phyloP scores from a whole-genome alignment of 768 basidiomycete species.

The Melanogaster broomeanus region DNA sequence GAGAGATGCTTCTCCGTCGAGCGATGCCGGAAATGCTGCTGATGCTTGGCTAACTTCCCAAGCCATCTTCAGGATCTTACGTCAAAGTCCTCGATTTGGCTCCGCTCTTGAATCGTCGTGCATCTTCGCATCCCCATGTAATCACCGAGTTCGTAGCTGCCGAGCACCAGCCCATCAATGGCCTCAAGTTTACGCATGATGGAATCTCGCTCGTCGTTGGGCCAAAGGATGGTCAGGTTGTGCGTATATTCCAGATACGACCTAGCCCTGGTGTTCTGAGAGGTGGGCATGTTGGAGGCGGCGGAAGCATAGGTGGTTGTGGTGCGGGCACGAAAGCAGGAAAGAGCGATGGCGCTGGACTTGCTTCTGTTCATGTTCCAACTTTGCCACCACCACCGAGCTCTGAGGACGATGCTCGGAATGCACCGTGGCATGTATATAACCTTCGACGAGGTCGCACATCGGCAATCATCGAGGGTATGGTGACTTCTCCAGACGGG shows the following conservation, averaged over 20 bases:
- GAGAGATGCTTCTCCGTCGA: slow-evolving; percentile 11
- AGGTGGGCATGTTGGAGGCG: slow-evolving; percentile 1
- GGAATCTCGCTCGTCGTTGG: slow-evolving; percentile 53
- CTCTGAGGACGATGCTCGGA: slow-evolving; percentile 22
- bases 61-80: slow-evolving; percentile 39
- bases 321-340: slow-evolving; percentile 1
- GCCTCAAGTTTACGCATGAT: slow-evolving; percentile 52
- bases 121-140: slow-evolving; percentile 28
- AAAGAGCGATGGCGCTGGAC: slow-evolving; percentile 5
- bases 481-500: slow-evolving; percentile 49
- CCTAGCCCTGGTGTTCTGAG: slow-evolving; percentile 24
- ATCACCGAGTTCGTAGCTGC: slow-evolving; percentile 53
- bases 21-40: slow-evolving; percentile 12
- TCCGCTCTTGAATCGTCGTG: slow-evolving; percentile 27
- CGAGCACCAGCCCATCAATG: slow-evolving; percentile 47
- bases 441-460: slow-evolving; percentile 72
- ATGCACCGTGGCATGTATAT: slow-evolving; percentile 58
- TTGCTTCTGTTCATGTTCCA: not conserved
- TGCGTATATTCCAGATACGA: slow-evolving; percentile 49
- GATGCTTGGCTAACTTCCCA: slow-evolving; percentile 4
- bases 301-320: not conserved
- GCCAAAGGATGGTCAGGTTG: slow-evolving; percentile 55
- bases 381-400: slow-evolving; percentile 3
- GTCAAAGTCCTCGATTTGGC: slow-evolving; percentile 60
- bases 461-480: slow-evolving; percentile 57